phyloP scores from a whole-genome alignment of 169 alveolate species.

The Plasmodium vinckei region DNA sequence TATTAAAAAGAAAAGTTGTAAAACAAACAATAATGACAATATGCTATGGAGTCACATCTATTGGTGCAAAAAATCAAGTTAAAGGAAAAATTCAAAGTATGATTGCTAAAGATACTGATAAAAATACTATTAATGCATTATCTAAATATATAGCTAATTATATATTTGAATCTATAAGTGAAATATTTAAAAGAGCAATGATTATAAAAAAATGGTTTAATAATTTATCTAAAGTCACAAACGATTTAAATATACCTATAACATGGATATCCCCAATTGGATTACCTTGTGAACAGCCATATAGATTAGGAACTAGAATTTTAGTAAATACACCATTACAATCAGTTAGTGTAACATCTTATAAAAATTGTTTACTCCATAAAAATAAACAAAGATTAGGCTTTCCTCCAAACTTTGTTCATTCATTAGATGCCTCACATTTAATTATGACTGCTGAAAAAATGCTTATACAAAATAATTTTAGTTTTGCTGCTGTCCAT shows the following conservation, averaged over 20 bases:
- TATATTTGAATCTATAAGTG: slow-evolving; percentile 93
- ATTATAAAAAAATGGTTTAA: slow-evolving; percentile 95
- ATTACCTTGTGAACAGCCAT: slow-evolving; percentile 96
- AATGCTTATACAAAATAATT: slow-evolving; percentile 81
- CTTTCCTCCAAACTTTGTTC: slow-evolving; percentile 97
- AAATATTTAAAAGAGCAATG: slow-evolving; percentile 95
- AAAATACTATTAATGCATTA: slow-evolving; percentile 74
- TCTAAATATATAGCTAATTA: slow-evolving; percentile 90
- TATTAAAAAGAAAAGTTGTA: slow-evolving; percentile 93
- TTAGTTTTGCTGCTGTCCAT: slow-evolving; percentile 97
- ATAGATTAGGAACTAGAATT: slow-evolving; percentile 86
- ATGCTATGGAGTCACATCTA: slow-evolving; percentile 97
- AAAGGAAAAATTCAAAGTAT: slow-evolving; percentile 39
- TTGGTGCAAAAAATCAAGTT: slow-evolving; percentile 91
- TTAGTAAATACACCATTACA: slow-evolving; percentile 90
- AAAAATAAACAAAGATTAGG: slow-evolving; percentile 94
- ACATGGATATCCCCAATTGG: slow-evolving; percentile 97
- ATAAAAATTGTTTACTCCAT: slow-evolving; percentile 78
- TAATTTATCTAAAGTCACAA: slow-evolving; percentile 91
- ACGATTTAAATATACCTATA: slow-evolving; percentile 92
- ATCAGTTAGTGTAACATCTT: slow-evolving; percentile 86
- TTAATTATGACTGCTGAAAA: slow-evolving; percentile 95
- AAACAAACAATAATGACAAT: slow-evolving; percentile 99
- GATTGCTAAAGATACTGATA: slow-evolving; percentile 68
- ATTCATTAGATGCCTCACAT: slow-evolving; percentile 97